phyloP scores from a whole-genome alignment of 176 grass and related monocot genomes.

The Thalia dealbata region DNA sequence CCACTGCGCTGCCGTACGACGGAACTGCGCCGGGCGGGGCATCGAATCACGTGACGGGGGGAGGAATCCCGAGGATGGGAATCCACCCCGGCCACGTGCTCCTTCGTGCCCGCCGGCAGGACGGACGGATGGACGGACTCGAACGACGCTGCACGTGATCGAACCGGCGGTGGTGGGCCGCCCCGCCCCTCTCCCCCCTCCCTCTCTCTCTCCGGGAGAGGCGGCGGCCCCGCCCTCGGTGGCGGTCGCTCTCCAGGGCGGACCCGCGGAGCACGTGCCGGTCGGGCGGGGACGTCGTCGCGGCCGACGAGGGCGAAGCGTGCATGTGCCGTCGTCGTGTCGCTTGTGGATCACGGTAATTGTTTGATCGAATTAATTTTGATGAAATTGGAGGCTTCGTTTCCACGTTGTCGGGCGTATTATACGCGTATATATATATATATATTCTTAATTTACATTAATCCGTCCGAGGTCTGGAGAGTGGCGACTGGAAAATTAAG shows the following conservation, averaged over 20 bases:
- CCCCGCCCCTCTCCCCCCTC: no score
- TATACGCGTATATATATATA: no score
- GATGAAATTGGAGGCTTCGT: no score
- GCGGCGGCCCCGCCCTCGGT: not conserved
- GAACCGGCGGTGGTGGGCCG: not conserved
- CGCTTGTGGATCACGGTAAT: no score
- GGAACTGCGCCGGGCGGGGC: not conserved
- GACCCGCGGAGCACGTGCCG: not conserved
- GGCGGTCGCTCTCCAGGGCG: not conserved
- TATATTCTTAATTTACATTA: no score
- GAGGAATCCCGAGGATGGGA: not conserved
- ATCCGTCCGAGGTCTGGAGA: no score
- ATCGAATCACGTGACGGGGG: slow-evolving; percentile 1
- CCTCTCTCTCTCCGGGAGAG: no score
- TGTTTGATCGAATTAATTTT: no score
- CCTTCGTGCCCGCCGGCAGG: not conserved
- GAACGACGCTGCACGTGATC: not conserved
- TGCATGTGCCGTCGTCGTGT: not conserved
- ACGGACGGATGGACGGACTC: no score
- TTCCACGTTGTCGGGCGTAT: no score
- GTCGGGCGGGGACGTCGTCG: no score
- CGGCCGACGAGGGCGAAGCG: not conserved
- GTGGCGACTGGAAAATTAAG: no score
- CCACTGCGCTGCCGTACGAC: not conserved
- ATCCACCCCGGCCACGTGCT: not conserved